phyloP scores from a whole-genome alignment of 257 asterid genomes.

The Scutellaria barbata region DNA sequence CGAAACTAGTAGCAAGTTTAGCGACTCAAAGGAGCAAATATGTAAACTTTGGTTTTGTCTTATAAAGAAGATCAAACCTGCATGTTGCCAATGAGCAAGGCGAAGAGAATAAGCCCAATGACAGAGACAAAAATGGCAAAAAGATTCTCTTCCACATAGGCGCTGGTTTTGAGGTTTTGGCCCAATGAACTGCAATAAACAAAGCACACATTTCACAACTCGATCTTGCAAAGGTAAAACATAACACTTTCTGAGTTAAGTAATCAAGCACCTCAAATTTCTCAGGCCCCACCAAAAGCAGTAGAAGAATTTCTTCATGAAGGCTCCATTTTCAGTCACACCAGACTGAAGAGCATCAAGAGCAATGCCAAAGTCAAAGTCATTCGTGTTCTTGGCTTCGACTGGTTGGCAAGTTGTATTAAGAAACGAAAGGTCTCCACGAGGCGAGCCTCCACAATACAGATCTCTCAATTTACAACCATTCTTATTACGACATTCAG shows the following conservation, averaged over 20 bases:
- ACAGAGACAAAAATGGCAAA: constrained; percentile 49
- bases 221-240: background rate
- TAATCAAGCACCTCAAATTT: constrained; percentile 54
- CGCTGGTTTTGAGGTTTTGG: constrained; percentile 57
- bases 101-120: constrained; percentile 47
- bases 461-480: constrained; percentile 32
- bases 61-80: constrained; percentile 34
- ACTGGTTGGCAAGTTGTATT: constrained; percentile 50
- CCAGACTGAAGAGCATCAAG: constrained; percentile 66
- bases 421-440: constrained; percentile 40
- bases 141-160: constrained; percentile 44
- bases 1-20: background rate
- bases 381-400: constrained; percentile 32
- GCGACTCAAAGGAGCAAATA: background rate
- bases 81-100: constrained; percentile 56
- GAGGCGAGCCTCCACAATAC: constrained; percentile 37
- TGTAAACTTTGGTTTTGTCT: background rate
- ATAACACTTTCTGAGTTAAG: background rate
- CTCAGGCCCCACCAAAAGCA: constrained; percentile 91
- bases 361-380: constrained; percentile 67
- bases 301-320: constrained; percentile 49
- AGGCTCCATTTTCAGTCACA: constrained; percentile 47
- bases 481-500: constrained; percentile 38
- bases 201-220: background rate
- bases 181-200: constrained; percentile 49